Evolutionary conservation across 176 grass and related monocot species (phyloP).

Genomic region (Puccinellia tenuiflora): DNA sequence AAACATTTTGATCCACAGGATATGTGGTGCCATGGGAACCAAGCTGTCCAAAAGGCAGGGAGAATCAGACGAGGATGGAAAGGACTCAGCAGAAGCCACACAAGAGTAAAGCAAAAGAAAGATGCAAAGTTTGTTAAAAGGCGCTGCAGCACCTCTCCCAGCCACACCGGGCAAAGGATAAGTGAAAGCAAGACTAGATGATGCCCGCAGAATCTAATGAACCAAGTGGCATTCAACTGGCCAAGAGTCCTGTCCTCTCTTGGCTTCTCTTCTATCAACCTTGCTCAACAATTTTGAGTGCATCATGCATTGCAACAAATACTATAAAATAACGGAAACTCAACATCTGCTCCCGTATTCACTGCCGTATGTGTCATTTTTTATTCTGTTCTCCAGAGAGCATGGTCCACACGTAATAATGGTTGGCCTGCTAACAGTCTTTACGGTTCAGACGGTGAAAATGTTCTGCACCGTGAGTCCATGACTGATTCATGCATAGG

Average conservation of each 20-base stretch:
- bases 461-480: too few relatives aligned
- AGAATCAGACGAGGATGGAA: conserved; percentile 4
- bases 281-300: neutral
- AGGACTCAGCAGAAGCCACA: conserved; percentile 45
- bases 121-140: conserved; percentile 46
- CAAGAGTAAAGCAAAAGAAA: conserved; percentile 31
- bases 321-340: too few relatives aligned
- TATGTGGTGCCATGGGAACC: conserved; percentile 26
- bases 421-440: too few relatives aligned
- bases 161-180: conserved; percentile 41
- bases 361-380: too few relatives aligned
- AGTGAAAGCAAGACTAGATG: conserved; percentile 30
- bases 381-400: too few relatives aligned
- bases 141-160: neutral
- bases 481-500: too few relatives aligned
- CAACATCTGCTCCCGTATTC: too few relatives aligned
- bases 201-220: conserved; percentile 35
- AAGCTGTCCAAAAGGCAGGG: neutral
- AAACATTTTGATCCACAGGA: conserved; percentile 7
- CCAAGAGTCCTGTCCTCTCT: neutral
- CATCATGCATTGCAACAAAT: neutral
- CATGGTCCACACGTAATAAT: too few relatives aligned
- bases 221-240: conserved; percentile 21
- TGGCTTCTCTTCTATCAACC: neutral
- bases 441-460: too few relatives aligned